These are phyloP conservation scores for Trichocladium uniseriatum DNA, from an alignment of 495 filamentous ascomycete species.

Conservation along the genomic window DNA sequence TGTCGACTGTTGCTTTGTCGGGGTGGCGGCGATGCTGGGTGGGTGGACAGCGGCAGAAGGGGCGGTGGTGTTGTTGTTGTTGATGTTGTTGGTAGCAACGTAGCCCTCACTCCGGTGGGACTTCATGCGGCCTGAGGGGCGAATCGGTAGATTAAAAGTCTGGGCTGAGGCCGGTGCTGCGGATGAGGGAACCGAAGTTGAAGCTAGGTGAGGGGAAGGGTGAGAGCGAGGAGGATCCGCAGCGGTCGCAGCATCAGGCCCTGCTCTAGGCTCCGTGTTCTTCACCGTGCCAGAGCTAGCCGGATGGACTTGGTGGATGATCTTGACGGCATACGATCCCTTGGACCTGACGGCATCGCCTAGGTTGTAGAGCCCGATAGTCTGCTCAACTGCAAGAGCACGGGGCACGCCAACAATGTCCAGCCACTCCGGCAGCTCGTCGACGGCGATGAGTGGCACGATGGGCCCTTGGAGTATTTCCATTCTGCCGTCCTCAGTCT, in stretches of 20 bases:
- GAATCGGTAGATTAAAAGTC: background rate
- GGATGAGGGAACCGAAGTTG: no score
- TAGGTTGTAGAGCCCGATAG: slow-evolving; percentile 30
- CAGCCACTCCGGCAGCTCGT: slow-evolving; percentile 37
- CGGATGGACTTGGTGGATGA: background rate
- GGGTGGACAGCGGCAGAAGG: no score
- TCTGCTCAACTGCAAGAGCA: slow-evolving; percentile 29
- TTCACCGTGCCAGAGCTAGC: background rate
- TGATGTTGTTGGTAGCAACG: background rate
- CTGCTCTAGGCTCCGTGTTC: background rate
- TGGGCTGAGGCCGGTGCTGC: no score
- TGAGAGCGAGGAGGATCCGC: no score
- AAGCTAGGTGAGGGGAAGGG: no score
- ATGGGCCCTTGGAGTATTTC: slow-evolving; percentile 22
- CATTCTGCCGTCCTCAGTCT: slow-evolving; percentile 11
- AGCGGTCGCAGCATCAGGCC: background rate
- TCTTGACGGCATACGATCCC: slow-evolving; percentile 26
- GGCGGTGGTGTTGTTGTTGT: slow-evolving; percentile 1
- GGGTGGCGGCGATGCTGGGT: no score
- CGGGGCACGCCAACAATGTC: slow-evolving; percentile 32
- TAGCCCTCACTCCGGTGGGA: slow-evolving; percentile 2
- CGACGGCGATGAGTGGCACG: slow-evolving; percentile 37
- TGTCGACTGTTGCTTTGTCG: background rate
- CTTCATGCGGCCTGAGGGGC: slow-evolving; percentile 10
- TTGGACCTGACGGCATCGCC: slow-evolving; percentile 23